These are phyloP conservation scores for Bondarzewia mesenterica DNA, from an alignment of 1,284 basidiomycete species.

Conservation along the genomic window DNA sequence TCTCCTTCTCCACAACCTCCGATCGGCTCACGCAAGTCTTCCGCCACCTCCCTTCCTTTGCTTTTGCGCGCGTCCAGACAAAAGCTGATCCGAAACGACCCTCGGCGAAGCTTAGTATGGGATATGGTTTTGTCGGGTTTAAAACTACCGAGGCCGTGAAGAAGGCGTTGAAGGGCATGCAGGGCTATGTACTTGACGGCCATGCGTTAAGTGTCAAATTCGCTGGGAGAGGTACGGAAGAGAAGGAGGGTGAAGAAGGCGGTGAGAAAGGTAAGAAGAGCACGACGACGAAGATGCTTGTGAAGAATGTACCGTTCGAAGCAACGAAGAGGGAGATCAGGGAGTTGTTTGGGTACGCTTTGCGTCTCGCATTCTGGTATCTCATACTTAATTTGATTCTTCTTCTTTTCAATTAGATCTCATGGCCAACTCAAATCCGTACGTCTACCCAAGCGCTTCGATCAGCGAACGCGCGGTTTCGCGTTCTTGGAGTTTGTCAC, in stretches of 20 bases:
- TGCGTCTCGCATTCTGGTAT: constrained; percentile 4
- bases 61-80: constrained; percentile 87
- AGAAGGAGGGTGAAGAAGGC: constrained; percentile 38
- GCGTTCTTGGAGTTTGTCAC: constrained; percentile 93
- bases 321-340: constrained; percentile 89
- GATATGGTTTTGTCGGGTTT: constrained; percentile 96
- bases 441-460: constrained; percentile 82
- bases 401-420: constrained; percentile 41
- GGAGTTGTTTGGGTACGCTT: constrained; percentile 74
- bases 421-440: constrained; percentile 92
- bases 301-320: constrained; percentile 98
- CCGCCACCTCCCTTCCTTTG: constrained; percentile 73
- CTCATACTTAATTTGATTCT: constrained; percentile 2
- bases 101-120: constrained; percentile 76
- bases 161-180: constrained; percentile 72
- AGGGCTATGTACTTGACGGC: constrained; percentile 83
- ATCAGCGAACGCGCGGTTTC: constrained; percentile 83
- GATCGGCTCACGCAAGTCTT: constrained; percentile 69
- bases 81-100: constrained; percentile 81
- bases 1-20: constrained; percentile 84
- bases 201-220: constrained; percentile 83
- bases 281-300: constrained; percentile 82
- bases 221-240: constrained; percentile 78
- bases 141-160: constrained; percentile 66
- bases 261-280: constrained; percentile 31